Evolutionary conservation across 2,329 filamentous ascomycete species (phyloP), one percentile per base, ranked within the genome.

Genomic region (Coniochaeta hoffmannii): DNA sequence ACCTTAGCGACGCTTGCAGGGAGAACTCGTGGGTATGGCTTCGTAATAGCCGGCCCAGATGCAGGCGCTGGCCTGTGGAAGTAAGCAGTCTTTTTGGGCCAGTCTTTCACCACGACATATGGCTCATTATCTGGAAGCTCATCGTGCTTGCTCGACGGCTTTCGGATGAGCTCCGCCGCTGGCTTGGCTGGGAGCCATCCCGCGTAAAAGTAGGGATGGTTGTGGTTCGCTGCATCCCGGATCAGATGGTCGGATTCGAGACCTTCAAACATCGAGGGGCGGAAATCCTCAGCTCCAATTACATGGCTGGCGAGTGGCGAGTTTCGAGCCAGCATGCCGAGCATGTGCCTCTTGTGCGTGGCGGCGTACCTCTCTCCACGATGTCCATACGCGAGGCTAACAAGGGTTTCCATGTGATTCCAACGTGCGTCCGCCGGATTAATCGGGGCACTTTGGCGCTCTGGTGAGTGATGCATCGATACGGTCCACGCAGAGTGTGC

Each of bases 41-140:
- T 82, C 55, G 10, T 55, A 12, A 34, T 31, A 14, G 28, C 49
- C 1, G 28, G 49, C 31, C 22, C 28, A 35, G 30, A 62, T 58
- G 38, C 58, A 1, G 0, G 30, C 4, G 52, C 62, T 1, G 53
- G 50, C 31, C 34, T 66, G 58, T 85, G 82, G 5, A 89, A 73
- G 51, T 86, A 83, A 62, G 88, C 84, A 3, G 73, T 71, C 44
- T 82, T 75, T 55, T 75, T 79, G 0, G 82, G 77, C 66, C 81
- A 81, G 41, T 67, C 74, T 17, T 61, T 67, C 0, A 84, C 62
- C 2, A 69, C 68, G 1, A 86, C 57, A 62, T 84, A 82, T 0
- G 77, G 71, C 0, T 66, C 68, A n/a, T 82, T 68, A 2, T 66
- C 63, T 0, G 76, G 74, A 0, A 71, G 69, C 0, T 73, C 61